Base-by-base conservation (phyloP, 2,329 filamentous ascomycete genomes). In the Beauveria brongniartii region DNA sequence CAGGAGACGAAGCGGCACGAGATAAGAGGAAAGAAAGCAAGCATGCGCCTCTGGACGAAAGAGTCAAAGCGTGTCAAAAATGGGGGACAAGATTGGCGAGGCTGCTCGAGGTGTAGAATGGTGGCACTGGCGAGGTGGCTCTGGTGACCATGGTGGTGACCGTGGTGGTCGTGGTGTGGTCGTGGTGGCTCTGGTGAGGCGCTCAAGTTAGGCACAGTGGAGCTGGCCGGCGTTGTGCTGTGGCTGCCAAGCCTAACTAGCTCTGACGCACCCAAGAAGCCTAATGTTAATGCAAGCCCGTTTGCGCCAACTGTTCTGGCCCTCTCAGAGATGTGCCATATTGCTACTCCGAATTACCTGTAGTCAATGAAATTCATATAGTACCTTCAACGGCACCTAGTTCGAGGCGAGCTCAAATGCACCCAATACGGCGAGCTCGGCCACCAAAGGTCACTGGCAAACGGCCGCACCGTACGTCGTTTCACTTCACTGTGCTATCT, bases 31-130 rank as follows among this genome's bases (percentile, higher is more conserved):
- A 52, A 44, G 47, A 43, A 43, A 52, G 34, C n/a, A 53, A 51
- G 26, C 34, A 51, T 34, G 26, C 43, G n/a, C 28, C 41, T 51
- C 8, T 20, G 18, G 16, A 43, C 43, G 4, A 34, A 22, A 46
- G 55, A 52, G 48, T 59, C 56, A 52, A 59, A 53, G 56, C 56
- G 56, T 37, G 46, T 22, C 16, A 51, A 40, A 44, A 28, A 53
- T 44, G 34, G 52, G 34, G 44, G 26, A 14, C 37, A 14, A 44
- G 8, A 37, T 18, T 51, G 46, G 30, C 20, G 46, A 52, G 30
- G 40, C 24, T 20, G 30, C 53, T 40, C 30, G 28, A 50, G 22
- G 30, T 28, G 44, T n/a, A 34, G 30, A 12, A 34, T 37, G 34
- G 34, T 37, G 34, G 34, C 34, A 5, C 34, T 37, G 34, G 12